Evolutionary conservation across 139 green algal species (phyloP), one percentile per base, ranked within the genome.

Genomic region (Ostreobium quekettii): DNA sequence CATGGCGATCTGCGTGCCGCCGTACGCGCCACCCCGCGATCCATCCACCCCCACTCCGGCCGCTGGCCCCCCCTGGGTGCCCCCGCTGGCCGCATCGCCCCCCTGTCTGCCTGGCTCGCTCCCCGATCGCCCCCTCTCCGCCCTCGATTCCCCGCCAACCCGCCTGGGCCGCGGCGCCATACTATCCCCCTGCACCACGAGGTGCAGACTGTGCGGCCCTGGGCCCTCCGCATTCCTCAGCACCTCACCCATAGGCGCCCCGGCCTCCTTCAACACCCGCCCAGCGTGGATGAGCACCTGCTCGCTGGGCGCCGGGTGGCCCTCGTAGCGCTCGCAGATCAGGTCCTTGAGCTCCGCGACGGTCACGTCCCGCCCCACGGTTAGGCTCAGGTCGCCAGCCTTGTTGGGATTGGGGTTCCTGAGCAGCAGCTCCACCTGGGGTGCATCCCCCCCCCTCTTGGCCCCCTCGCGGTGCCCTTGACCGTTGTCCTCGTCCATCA

Each of bases 261-360:
- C 61, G 5, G 8, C 61, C 19, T 68, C 36, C 6, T 28, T 68
- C 61, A 68, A 37, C 4, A 68, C 61, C 11, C 35, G 30, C 32
- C 61, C 61, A 30, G 7, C 61, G 61, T 32, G 42, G 26, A 68
- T 68, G 35, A 68, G 61, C 31, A 68, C 61, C 42, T 68, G 61
- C 35, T 68, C 61, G 4, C 8, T 31, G 61, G 36, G 35, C 35
- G 6, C 31, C 22, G 61, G 61, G 8, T 26, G 19, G 4, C 7
- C 30, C 7, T 35, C n/a, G 26, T 68, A 38, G 19, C 35, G 22
- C 36, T 6, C 36, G 61, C 5, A 29, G 11, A 68, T 56, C 4
- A 68, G 11, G 4, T 8, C 5, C 36, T 68, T 68, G 8, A 68
- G 61, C 15, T n/a, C 6, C 8, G 26, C 8, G 7, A 68, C 61